Percentiles rank a stretch among this genome's conserved stretches.
phyloP scores from a whole-genome alignment of 441 rosid species.

The Gossypium trilobum region DNA sequence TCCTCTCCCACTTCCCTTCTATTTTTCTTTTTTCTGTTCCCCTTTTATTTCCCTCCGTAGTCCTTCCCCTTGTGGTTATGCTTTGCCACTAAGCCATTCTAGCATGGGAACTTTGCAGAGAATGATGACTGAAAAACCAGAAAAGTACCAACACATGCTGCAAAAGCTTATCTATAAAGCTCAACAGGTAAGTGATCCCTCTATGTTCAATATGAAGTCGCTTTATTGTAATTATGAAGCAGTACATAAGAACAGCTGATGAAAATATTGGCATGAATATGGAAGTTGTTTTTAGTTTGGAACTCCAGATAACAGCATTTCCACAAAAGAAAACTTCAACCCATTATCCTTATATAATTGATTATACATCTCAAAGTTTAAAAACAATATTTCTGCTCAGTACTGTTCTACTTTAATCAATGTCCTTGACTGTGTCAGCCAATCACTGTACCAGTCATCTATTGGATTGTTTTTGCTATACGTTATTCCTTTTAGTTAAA shows the following conservation, averaged over 20 bases:
- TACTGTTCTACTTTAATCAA: neutral
- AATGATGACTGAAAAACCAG: conserved; percentile 97
- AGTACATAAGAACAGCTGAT: conserved; percentile 4
- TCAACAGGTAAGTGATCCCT: conserved; percentile 60
- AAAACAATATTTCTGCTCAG: neutral
- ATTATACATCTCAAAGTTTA: neutral
- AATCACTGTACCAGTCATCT: neutral
- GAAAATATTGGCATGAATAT: neutral
- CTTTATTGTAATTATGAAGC: neutral
- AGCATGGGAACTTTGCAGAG: conserved; percentile 43
- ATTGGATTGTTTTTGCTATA: neutral
- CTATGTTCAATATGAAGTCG: neutral
- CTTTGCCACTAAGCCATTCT: conserved; percentile 21
- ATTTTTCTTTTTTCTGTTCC: neutral
- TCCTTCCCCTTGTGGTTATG: neutral
- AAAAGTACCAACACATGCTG: conserved; percentile 88
- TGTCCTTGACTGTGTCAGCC: neutral
- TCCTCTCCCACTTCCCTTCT: neutral
- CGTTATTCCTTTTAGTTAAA: neutral
- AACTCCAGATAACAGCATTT: neutral
- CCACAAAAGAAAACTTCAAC: neutral
- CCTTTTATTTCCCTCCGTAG: neutral
- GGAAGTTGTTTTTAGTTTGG: neutral
- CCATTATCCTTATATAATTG: neutral
- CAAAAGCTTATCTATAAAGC: conserved; percentile 93